Evolutionary conservation across 345 rosid species (phyloP).

Genomic region (Gossypium ekmanianum): DNA sequence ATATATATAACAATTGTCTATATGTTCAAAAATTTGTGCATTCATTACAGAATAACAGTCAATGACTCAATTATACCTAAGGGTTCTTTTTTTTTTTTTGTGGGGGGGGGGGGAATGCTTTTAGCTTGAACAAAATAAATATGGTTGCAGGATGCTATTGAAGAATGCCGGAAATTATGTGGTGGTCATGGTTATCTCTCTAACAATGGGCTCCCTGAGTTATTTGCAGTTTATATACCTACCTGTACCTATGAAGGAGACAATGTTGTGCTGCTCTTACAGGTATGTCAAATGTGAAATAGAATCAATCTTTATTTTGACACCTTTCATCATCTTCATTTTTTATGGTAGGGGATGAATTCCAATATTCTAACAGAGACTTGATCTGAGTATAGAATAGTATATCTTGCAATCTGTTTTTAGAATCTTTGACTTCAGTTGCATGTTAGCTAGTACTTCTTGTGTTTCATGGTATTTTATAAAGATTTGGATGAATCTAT

Average conservation of each 20-base stretch:
- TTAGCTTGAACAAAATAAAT: conserved; percentile 6
- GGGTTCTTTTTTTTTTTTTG: too few species aligned
- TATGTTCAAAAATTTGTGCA: neutral
- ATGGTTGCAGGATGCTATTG: conserved; percentile 77
- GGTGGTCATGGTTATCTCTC: conserved; percentile 98
- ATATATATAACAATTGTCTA: neutral
- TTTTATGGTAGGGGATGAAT: too few species aligned
- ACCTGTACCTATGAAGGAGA: conserved; percentile 99
- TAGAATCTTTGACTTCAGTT: too few species aligned
- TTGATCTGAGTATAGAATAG: too few species aligned
- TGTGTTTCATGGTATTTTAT: too few species aligned
- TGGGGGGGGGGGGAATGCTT: neutral
- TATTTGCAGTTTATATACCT: conserved; percentile 92
- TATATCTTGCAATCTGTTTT: too few species aligned
- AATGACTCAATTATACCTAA: neutral
- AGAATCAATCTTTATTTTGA: too few species aligned
- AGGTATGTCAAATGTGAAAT: conserved; percentile 40
- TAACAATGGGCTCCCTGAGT: conserved; percentile 94
- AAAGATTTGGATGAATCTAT: neutral
- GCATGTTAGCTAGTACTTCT: too few species aligned
- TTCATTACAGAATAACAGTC: neutral
- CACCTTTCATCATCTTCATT: too few species aligned
- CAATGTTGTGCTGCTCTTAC: conserved; percentile 82
- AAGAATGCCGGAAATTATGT: conserved; percentile 96
- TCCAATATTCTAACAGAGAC: too few species aligned